A percentile compares a stretch with the other conserved stretches of the same genome.
These are phyloP conservation scores for Cicer judaicum DNA, from an alignment of 306 rosid species.

Conservation along the genomic window DNA sequence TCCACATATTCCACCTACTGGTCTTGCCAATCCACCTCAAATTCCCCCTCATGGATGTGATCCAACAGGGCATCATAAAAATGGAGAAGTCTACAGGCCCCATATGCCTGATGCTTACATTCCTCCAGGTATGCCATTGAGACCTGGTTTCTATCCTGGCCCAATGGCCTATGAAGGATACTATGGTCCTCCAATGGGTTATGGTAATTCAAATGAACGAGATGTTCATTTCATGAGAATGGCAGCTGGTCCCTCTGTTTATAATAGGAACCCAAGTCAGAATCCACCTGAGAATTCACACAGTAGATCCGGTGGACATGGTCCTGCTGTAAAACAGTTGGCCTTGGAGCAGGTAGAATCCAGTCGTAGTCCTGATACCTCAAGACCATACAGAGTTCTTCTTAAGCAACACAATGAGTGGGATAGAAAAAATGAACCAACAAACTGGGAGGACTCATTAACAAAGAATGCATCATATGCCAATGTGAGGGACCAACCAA, in stretches of 20 bases:
- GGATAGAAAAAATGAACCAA: constrained; percentile 68
- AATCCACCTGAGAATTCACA: constrained; percentile 67
- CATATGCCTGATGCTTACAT: constrained; percentile 83
- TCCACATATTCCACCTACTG: constrained; percentile 72
- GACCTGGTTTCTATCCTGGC: constrained; percentile 90
- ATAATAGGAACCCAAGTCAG: constrained; percentile 67
- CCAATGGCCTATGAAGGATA: constrained; percentile 80
- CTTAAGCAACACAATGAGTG: constrained; percentile 69
- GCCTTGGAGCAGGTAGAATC: constrained; percentile 64
- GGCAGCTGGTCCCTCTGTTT: constrained; percentile 65
- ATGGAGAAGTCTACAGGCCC: constrained; percentile 86
- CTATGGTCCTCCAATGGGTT: constrained; percentile 76
- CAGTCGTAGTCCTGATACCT: constrained; percentile 61
- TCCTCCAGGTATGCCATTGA: constrained; percentile 79
- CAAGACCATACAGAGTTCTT: constrained; percentile 88
- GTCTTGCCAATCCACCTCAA: constrained; percentile 68
- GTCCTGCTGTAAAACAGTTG: constrained; percentile 55
- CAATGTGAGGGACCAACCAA: constrained; percentile 54
- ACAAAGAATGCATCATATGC: constrained; percentile 45
- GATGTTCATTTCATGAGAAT: constrained; percentile 80
- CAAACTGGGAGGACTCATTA: constrained; percentile 57
- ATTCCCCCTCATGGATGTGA: constrained; percentile 72
- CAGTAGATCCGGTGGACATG: constrained; percentile 65
- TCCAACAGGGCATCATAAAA: constrained; percentile 80
- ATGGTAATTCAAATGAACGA: constrained; percentile 74